Conservation (phyloP, 2,329 filamentous ascomycete genomes). For the Fusarium sp. region DNA sequence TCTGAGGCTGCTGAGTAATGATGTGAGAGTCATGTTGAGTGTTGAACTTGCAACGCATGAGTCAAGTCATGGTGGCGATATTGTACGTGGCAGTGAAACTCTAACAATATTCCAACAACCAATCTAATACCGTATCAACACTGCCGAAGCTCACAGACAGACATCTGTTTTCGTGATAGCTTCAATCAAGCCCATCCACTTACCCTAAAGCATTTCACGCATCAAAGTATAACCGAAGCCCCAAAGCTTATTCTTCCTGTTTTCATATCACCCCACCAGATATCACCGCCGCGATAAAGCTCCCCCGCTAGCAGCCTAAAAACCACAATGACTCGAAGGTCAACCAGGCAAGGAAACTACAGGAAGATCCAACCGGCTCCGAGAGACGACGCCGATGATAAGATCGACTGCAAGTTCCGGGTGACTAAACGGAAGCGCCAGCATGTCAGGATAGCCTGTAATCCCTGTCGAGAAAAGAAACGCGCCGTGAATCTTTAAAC, state of each 20-base stretch:
- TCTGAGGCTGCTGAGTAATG: not conserved
- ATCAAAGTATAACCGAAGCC: not conserved
- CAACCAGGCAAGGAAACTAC: not conserved
- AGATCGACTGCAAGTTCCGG: not conserved
- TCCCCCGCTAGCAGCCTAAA: not conserved
- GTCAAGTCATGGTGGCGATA: not conserved
- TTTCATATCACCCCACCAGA: not conserved
- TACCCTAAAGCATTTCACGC: not conserved
- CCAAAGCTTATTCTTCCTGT: not conserved
- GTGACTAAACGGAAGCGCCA: constrained; percentile 1
- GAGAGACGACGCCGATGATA: not conserved
- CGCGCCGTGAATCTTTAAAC: not conserved
- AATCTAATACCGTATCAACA: not conserved
- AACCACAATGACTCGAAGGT: not conserved
- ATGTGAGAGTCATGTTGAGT: not conserved
- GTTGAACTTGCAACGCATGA: not conserved
- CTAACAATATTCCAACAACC: not conserved
- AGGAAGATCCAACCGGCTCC: constrained; percentile 11
- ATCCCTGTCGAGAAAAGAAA: constrained; percentile 17
- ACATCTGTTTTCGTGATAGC: not conserved
- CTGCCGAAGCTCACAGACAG: not conserved
- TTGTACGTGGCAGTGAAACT: not conserved
- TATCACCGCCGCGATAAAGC: not conserved
- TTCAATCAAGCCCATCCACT: not conserved
- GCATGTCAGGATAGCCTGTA: constrained; percentile 20